Evolutionary conservation across 768 basidiomycete genomes (phyloP).

Genomic region (Candolleomyces aberdarensis): DNA sequence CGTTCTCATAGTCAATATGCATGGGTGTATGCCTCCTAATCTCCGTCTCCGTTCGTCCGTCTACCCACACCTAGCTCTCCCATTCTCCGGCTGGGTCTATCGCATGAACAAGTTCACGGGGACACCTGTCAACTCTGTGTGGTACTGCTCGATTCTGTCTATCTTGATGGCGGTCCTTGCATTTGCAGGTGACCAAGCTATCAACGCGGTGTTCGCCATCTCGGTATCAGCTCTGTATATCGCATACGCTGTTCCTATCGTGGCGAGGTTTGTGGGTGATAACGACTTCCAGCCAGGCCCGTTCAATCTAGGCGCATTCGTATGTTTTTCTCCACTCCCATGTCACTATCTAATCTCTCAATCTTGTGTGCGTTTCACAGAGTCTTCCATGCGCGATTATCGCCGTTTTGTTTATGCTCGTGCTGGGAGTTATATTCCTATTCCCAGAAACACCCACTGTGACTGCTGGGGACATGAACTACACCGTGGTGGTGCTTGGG

Average conservation of each 20-base stretch:
- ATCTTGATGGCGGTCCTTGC: constrained; percentile 53
- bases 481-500: constrained; percentile 65
- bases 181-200: constrained; percentile 58
- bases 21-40: no score
- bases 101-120: constrained; percentile 51
- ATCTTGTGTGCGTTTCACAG: constrained; percentile 25
- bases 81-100: constrained; percentile 60
- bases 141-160: constrained; percentile 45
- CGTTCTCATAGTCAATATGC: not conserved
- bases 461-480: constrained; percentile 59
- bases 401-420: constrained; percentile 63
- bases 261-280: constrained; percentile 42
- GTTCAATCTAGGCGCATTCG: constrained; percentile 44
- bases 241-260: constrained; percentile 55
- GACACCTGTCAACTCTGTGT: constrained; percentile 61
- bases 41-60: no score
- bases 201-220: constrained; percentile 56
- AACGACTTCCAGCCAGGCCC: constrained; percentile 56
- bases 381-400: constrained; percentile 57
- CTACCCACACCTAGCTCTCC: constrained; percentile 38
- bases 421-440: constrained; percentile 60
- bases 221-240: constrained; percentile 43
- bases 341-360: not conserved
- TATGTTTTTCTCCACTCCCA: constrained; percentile 12
- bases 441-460: constrained; percentile 62